These are phyloP conservation scores for Cyclotella atomus DNA, from an alignment of 108 stramenopile genomes.

Conservation along the genomic window DNA sequence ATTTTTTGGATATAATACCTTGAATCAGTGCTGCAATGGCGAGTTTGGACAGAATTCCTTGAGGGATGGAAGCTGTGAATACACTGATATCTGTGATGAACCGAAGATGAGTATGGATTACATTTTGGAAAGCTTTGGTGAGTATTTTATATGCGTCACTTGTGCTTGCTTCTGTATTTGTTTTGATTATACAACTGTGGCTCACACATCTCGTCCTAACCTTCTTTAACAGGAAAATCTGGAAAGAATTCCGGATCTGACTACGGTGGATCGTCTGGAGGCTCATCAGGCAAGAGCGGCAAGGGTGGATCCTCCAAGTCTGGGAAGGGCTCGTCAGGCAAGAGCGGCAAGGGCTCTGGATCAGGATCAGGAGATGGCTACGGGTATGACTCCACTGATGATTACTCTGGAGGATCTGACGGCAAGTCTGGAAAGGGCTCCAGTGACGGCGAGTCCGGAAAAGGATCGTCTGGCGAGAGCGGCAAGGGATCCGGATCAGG, in stretches of 20 bases:
- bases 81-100: neutral
- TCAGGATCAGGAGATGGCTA: neutral
- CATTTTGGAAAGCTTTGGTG: neutral
- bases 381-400: neutral
- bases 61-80: neutral
- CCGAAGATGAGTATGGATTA: neutral
- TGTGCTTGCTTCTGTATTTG: too few relatives aligned
- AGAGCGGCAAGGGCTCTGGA: neutral
- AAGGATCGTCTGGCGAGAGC: neutral
- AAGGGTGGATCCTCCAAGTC: neutral
- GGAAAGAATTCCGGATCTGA: constrained; percentile 2
- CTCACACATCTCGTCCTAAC: too few relatives aligned
- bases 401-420: neutral
- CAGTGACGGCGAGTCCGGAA: too few relatives aligned
- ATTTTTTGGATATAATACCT: neutral
- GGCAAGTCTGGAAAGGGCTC: neutral
- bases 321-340: neutral
- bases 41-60: neutral
- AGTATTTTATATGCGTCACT: too few relatives aligned
- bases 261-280: neutral
- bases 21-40: neutral
- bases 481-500: neutral
- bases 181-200: too few relatives aligned
- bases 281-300: neutral
- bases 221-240: too few relatives aligned